Evolutionary conservation across 495 filamentous ascomycete species (phyloP).

Genomic region (Apodospora peruviana): DNA sequence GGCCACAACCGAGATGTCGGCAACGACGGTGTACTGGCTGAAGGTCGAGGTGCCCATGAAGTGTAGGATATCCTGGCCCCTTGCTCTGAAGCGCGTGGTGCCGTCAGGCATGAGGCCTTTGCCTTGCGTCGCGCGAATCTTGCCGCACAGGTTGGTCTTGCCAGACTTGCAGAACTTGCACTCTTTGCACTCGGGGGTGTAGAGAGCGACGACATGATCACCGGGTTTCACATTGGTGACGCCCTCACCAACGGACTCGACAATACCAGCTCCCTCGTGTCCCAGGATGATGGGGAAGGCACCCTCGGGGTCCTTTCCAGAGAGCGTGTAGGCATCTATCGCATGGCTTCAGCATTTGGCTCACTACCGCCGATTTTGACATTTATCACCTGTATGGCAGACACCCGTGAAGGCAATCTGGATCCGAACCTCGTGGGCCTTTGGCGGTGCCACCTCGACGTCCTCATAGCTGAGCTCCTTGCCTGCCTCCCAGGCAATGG

Average conservation of each 20-base stretch:
- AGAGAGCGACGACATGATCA: constrained; percentile 91
- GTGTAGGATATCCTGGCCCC: constrained; percentile 89
- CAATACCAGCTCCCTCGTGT: constrained; percentile 94
- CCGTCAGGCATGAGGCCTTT: constrained; percentile 97
- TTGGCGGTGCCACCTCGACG: constrained; percentile 87
- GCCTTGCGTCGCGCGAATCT: constrained; percentile 96
- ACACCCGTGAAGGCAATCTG: constrained; percentile 95
- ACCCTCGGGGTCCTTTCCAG: constrained; percentile 96
- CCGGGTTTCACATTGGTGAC: constrained; percentile 91
- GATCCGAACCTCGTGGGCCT: constrained; percentile 92
- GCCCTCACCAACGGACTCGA: constrained; percentile 94
- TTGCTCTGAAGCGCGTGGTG: constrained; percentile 89
- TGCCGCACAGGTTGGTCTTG: constrained; percentile 99
- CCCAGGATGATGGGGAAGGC: constrained; percentile 95
- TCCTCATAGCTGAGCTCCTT: constrained; percentile 85
- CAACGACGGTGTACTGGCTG: constrained; percentile 96
- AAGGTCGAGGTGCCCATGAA: constrained; percentile 99
- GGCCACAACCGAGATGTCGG: constrained; percentile 95
- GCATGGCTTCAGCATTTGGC: neutral
- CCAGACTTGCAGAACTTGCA: constrained; percentile 99
- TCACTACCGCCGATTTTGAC: neutral
- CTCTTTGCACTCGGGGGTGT: constrained; percentile 93
- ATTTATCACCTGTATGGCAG: constrained; percentile 81
- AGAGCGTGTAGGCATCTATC: constrained; percentile 93
- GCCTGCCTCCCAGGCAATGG: constrained; percentile 92